Base-by-base conservation (phyloP, 176 grass and related monocot genomes). In the Tillandsia fasciculata region DNA sequence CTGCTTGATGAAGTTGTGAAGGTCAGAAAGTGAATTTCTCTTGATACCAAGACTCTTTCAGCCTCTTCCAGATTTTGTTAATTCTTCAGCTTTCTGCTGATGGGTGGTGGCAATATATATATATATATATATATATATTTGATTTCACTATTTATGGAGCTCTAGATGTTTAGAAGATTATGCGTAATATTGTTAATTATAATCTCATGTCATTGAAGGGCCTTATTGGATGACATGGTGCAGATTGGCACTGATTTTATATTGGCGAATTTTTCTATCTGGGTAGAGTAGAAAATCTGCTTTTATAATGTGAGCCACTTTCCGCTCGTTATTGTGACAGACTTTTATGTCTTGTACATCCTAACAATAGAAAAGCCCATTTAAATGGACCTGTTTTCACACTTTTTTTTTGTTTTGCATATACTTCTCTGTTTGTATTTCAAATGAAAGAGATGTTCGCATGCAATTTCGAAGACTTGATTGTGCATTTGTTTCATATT, bases 1-100 rank as follows among this genome's bases (percentile, higher is more conserved):
- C 74, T 97, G 63, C 90, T 97, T 63, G 94, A 97, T 83, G 94
- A 97, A 72, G 94, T 93, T 73, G 83, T 97, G 67, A 97, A 97
- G 94, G 94, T 97, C 53, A 52, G 56, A 61, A 18, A 23, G 17
- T 61, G 56, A 23, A 18, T 20, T 61, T 61, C 4, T 42, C 5
- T 42, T 42, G 33, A 42, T 42, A 7, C 33, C 0, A 42, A 42
- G 4, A 42, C 33, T 42, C 33, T 65, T 84, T 80, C 49, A 69
- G 53, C 68, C 1, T 63, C 52, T 52, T 10, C 61, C 74, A 59
- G 68, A 74, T 50, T 56, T 57, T 57, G 74, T 9, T 56, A 73
- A 11, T 73, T 88, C 68, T 69, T 61, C 1, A 61, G 22, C 56
- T 18, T 61, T 9, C 56, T 61, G 54, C 15, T 61, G 17, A 14